Evolutionary conservation across 2,329 filamentous ascomycete genomes (phyloP), one percentile per base, ranked within the genome.

Genomic region (Colletotrichum sojae): DNA sequence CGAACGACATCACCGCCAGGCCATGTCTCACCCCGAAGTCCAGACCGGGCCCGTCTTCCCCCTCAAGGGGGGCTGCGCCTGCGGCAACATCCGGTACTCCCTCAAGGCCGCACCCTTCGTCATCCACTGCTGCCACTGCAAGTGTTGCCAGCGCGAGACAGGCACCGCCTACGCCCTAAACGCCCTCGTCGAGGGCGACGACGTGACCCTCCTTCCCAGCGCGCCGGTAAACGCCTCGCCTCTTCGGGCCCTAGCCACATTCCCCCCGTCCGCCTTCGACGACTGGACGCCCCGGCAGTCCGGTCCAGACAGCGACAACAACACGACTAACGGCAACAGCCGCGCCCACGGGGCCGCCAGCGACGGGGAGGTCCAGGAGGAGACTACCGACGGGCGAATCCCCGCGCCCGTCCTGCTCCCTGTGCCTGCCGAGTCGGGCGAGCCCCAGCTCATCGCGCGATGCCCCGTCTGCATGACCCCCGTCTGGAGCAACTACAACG

Each of bases 71-170:
- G 90, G 89, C 67, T 93, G 92, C 77, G 87, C 88, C 60, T 93
- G 91, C 77, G 90, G 90, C 15, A 89, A 92, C 74, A 84, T 91
- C 72, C 92, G 91, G 77, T 91, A 93, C 77, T 80, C 90, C 13
- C 83, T 89, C 39, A 88, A 89, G 73, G 80, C 91, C 2, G 81
- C 91, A n/a, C 77, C 83, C 20, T 74, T 85, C 49, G 70, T 82
- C 59, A 78, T 82, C 40, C 80, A 86, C 73, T 82, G 80, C 78
- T 86, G 84, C 75, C 81, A 84, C 75, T 86, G 84, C 76, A 82
- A 80, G 25, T 74, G 75, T 67, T 86, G 84, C 76, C 83, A 85
- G 72, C 80, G 78, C 62, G 82, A 84, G 73, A 81, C 79, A 16
- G 83, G 84, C 68, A 76, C 78, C 49, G 78, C 74, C 66, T 77